These are phyloP conservation scores for Kodamaea hsintzibuensis DNA, from an alignment of 805 yeast genomes.

Conservation along the genomic window DNA sequence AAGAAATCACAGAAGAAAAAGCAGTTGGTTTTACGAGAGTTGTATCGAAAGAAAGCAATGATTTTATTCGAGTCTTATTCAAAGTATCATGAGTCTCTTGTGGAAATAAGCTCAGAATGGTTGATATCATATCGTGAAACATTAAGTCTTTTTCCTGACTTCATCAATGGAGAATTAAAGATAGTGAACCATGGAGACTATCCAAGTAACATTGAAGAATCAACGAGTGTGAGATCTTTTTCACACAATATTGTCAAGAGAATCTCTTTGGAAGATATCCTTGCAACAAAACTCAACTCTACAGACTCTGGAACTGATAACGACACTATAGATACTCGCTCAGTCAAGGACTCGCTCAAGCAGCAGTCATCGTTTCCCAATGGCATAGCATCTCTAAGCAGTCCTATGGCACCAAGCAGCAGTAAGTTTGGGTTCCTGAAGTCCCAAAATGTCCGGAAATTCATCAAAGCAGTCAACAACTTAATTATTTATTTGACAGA, in stretches of 20 bases:
- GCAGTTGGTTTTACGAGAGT: constrained; percentile 33
- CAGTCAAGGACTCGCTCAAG: constrained; percentile 3
- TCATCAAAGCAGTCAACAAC: constrained; percentile 38
- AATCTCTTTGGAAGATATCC: constrained; percentile 21
- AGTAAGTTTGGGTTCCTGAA: constrained; percentile 15
- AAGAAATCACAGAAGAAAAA: constrained; percentile 26
- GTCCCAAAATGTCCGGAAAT: constrained; percentile 25
- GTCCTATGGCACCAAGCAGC: constrained; percentile 4
- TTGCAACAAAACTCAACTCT: constrained; percentile 8
- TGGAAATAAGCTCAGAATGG: constrained; percentile 45
- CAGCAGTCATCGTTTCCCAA: neutral
- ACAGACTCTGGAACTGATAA: constrained; percentile 18
- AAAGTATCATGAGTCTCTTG: constrained; percentile 40
- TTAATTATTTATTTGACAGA: constrained; percentile 53
- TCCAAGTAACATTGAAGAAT: constrained; percentile 9
- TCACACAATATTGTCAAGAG: constrained; percentile 20
- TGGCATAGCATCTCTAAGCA: neutral
- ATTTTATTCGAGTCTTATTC: constrained; percentile 34
- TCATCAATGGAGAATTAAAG: constrained; percentile 28
- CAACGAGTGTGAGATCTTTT: constrained; percentile 14
- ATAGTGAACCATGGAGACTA: constrained; percentile 11
- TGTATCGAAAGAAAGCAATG: constrained; percentile 34
- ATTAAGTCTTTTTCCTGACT: constrained; percentile 39
- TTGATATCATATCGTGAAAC: constrained; percentile 35
- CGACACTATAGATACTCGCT: constrained; percentile 9